Evolutionary conservation across 2,329 filamentous ascomycete genomes (phyloP).

Genomic region (Sclerotinia nivalis): DNA sequence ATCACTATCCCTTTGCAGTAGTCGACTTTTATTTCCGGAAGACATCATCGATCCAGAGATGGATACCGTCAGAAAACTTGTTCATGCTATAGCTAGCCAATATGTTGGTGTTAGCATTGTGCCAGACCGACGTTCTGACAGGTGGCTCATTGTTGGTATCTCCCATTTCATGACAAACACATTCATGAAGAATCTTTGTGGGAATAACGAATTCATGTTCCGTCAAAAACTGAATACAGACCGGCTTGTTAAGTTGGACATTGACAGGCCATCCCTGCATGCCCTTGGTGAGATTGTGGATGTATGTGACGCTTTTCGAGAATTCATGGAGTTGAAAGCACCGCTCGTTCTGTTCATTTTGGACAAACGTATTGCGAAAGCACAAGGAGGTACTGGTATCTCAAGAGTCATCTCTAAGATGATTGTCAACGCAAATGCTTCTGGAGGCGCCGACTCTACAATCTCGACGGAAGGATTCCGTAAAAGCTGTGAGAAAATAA

Average conservation of each 20-base stretch:
- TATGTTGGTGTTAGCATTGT: conserved; percentile 95
- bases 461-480: conserved; percentile 75
- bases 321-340: conserved; percentile 90
- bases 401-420: conserved; percentile 83
- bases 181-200: conserved; percentile 86
- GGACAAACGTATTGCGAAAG: conserved; percentile 86
- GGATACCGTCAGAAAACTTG: conserved; percentile 75
- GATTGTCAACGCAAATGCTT: conserved; percentile 82
- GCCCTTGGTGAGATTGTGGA: conserved; percentile 76
- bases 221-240: conserved; percentile 85
- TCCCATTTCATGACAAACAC: conserved; percentile 94
- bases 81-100: conserved; percentile 83
- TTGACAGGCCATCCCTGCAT: conserved; percentile 77
- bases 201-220: conserved; percentile 92
- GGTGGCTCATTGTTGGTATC: conserved; percentile 87
- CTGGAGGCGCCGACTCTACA: conserved; percentile 69
- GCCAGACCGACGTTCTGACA: conserved; percentile 75
- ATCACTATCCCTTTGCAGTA: conserved; percentile 85
- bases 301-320: conserved; percentile 79
- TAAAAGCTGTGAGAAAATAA: conserved; percentile 81
- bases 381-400: conserved; percentile 76
- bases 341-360: conserved; percentile 90
- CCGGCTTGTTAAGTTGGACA: conserved; percentile 76
- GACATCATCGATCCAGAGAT: conserved; percentile 84
- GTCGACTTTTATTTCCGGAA: conserved; percentile 78